A percentile compares a stretch with the other conserved stretches of the same genome.
phyloP scores from a whole-genome alignment of 257 asterid species.

The Solanum etuberosum region DNA sequence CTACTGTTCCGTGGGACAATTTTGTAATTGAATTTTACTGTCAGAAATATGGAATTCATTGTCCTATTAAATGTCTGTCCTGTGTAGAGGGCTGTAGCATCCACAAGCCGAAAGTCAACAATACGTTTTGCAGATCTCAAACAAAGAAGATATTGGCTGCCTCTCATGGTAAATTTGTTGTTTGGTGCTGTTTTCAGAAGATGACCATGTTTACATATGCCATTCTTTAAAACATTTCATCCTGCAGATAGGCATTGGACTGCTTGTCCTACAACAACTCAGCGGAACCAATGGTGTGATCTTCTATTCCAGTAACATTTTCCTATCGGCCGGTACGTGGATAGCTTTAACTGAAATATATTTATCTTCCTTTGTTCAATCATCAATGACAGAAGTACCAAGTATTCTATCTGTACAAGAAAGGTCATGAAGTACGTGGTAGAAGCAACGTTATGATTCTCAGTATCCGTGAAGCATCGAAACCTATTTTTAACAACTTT shows the following conservation, averaged over 20 bases:
- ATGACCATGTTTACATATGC: background rate
- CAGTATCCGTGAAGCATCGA: background rate
- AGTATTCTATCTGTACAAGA: background rate
- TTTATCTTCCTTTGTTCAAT: background rate
- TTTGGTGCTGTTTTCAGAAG: background rate
- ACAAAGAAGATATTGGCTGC: slow-evolving; percentile 86
- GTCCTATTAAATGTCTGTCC: background rate
- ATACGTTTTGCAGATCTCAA: slow-evolving; percentile 74
- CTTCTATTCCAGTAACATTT: slow-evolving; percentile 73
- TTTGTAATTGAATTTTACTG: background rate
- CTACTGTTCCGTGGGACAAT: background rate
- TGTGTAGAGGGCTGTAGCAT: slow-evolving; percentile 71
- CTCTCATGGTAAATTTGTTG: slow-evolving; percentile 52
- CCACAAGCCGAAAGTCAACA: slow-evolving; percentile 68
- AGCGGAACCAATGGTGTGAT: slow-evolving; percentile 77
- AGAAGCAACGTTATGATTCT: background rate
- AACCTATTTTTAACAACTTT: background rate
- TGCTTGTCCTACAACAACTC: slow-evolving; percentile 71
- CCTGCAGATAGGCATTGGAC: slow-evolving; percentile 75
- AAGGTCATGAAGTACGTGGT: background rate
- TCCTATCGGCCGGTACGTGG: slow-evolving; percentile 70
- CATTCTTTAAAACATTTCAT: background rate
- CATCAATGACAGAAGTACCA: background rate
- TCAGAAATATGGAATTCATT: background rate
- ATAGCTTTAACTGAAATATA: background rate